A percentile compares a stretch with the other conserved stretches of the same genome.
Evolutionary conservation across 495 filamentous ascomycete genomes (phyloP).

Genomic region (Annulohypoxylon stygium): DNA sequence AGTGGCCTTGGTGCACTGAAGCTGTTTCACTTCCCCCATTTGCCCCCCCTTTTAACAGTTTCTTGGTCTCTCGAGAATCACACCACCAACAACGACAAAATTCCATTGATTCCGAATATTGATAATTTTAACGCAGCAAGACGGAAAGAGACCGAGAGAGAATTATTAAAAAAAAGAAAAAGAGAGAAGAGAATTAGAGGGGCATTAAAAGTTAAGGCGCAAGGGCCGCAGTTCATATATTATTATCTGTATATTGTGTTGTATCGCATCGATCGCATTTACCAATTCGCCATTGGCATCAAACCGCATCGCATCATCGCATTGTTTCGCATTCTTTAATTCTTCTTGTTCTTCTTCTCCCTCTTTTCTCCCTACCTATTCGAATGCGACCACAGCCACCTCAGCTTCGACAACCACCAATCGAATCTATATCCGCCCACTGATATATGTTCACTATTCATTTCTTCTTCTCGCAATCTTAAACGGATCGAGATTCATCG

Average conservation of each 20-base stretch:
- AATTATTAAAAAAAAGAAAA: too few relatives aligned
- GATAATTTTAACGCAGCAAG: constrained; percentile 16
- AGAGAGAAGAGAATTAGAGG: background rate
- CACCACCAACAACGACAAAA: constrained; percentile 17
- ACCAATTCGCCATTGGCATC: constrained; percentile 28
- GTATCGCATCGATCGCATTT: constrained; percentile 20
- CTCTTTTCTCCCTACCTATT: background rate
- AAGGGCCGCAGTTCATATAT: constrained; percentile 17
- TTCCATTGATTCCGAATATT: constrained; percentile 18
- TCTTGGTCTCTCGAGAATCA: background rate
- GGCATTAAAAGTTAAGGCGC: background rate
- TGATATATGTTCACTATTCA: background rate
- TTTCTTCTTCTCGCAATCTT: background rate
- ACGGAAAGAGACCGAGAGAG: background rate
- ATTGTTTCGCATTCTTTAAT: constrained; percentile 32
- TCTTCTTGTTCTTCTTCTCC: background rate
- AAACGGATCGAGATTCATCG: constrained; percentile 19
- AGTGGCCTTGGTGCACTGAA: background rate
- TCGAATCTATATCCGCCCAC: background rate
- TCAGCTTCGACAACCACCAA: background rate
- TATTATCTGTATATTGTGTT: constrained; percentile 27
- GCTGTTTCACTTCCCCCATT: background rate
- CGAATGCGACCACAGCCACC: constrained; percentile 24
- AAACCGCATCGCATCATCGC: constrained; percentile 22
- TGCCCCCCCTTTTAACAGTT: background rate